Conservation (phyloP, 371 early-diverging fungal genomes). For the Sporodiniella umbellata region DNA sequence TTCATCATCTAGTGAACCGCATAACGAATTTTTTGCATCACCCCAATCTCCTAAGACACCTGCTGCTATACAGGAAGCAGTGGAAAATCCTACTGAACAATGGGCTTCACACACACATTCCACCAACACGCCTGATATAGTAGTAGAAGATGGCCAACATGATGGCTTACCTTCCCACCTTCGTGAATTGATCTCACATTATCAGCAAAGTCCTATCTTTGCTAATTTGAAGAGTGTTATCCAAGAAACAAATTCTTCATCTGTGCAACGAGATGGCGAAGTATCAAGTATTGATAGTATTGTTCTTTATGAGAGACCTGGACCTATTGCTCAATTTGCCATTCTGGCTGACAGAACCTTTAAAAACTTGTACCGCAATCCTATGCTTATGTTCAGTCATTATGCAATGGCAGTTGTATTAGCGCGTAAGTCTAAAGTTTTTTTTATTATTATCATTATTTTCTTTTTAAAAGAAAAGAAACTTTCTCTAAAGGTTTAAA, state of each 20-base stretch:
- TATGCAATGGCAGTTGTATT: slow-evolving; percentile 72
- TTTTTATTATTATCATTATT: neutral
- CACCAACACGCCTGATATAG: slow-evolving; percentile 6
- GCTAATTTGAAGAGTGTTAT: slow-evolving; percentile 42
- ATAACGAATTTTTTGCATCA: slow-evolving; percentile 9
- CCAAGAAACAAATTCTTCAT: slow-evolving; percentile 29
- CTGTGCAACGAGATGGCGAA: slow-evolving; percentile 6
- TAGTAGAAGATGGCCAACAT: slow-evolving; percentile 18
- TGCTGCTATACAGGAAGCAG: slow-evolving; percentile 14
- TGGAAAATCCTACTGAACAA: slow-evolving; percentile 41
- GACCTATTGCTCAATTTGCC: slow-evolving; percentile 72
- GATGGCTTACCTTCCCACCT: slow-evolving; percentile 45
- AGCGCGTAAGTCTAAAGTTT: slow-evolving; percentile 49
- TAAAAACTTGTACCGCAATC: slow-evolving; percentile 86
- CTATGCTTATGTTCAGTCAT: slow-evolving; percentile 81
- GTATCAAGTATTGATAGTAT: slow-evolving; percentile 14
- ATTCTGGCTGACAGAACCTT: slow-evolving; percentile 82
- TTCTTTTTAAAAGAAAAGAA: neutral
- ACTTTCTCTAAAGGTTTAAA: neutral
- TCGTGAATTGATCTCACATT: slow-evolving; percentile 39
- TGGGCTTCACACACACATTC: slow-evolving; percentile 39
- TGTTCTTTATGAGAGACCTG: slow-evolving; percentile 52
- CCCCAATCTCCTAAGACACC: neutral
- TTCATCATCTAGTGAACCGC: neutral
- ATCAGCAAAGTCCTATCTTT: slow-evolving; percentile 42